These are phyloP conservation scores for Mycena chlorophos DNA, from an alignment of 768 basidiomycete species.

Conservation along the genomic window DNA sequence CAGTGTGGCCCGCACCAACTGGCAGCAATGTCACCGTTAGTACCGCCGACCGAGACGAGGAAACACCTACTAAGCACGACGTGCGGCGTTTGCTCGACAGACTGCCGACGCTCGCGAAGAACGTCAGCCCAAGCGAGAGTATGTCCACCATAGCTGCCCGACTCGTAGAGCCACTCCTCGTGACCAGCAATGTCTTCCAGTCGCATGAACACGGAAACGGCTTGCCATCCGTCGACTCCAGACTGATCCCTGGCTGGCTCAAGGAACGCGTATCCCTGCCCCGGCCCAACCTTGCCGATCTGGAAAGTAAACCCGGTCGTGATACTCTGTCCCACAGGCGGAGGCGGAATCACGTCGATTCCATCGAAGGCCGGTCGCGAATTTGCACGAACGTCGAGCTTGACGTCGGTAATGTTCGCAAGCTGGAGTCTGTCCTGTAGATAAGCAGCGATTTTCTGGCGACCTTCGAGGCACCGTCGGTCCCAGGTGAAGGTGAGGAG, in stretches of 20 bases:
- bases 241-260: conserved; percentile 12
- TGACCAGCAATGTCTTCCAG: conserved; percentile 37
- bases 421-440: conserved; percentile 25
- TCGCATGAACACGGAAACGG: conserved; percentile 34
- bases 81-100: conserved; percentile 40
- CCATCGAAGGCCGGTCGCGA: conserved; percentile 23
- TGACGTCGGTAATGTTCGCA: conserved; percentile 28
- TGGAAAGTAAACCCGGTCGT: conserved; percentile 40
- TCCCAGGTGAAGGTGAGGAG: conserved; percentile 46
- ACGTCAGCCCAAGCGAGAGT: conserved; percentile 38
- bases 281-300: conserved; percentile 29
- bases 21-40: not conserved
- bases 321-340: conserved; percentile 26
- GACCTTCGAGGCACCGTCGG: conserved; percentile 37
- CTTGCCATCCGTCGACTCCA: conserved; percentile 31
- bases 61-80: conserved; percentile 39
- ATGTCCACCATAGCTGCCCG: conserved; percentile 35
- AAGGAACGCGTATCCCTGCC: conserved; percentile 38
- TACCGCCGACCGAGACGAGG: not conserved
- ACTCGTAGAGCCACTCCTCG: conserved; percentile 34
- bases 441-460: conserved; percentile 34
- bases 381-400: conserved; percentile 26
- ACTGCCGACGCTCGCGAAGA: conserved; percentile 30
- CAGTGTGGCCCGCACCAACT: conserved; percentile 49
- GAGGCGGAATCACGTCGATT: not conserved